These are phyloP conservation scores for Crithidia mellificae DNA, from an alignment of 208 protist species.

Conservation along the genomic window DNA sequence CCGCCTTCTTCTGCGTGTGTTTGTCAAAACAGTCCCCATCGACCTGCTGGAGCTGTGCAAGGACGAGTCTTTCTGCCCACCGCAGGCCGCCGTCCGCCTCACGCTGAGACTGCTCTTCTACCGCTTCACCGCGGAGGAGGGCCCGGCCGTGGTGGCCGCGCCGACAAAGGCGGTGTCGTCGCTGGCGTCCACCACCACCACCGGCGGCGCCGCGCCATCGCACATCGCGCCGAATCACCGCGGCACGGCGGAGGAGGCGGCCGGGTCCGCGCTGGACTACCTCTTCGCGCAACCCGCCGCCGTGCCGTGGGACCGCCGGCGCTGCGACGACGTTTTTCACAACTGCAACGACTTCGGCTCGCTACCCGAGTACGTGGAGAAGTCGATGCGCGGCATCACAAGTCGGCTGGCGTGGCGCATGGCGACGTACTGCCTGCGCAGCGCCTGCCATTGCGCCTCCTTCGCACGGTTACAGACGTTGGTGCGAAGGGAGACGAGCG, in stretches of 20 bases:
- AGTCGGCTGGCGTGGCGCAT: slow-evolving; percentile 23
- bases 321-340: slow-evolving; percentile 22
- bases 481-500: slow-evolving; percentile 15
- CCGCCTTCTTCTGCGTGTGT: slow-evolving; percentile 44
- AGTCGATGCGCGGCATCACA: slow-evolving; percentile 20
- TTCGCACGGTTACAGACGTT: slow-evolving; percentile 17
- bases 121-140: slow-evolving; percentile 31
- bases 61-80: slow-evolving; percentile 38
- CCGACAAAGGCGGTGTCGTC: not conserved
- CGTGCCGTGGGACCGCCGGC: slow-evolving; percentile 22
- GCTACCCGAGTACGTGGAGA: slow-evolving; percentile 17
- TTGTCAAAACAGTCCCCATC: slow-evolving; percentile 60
- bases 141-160: not conserved
- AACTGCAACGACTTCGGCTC: slow-evolving; percentile 16
- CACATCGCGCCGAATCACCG: slow-evolving; percentile 9
- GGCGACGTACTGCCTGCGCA: slow-evolving; percentile 29
- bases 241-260: slow-evolving; percentile 11
- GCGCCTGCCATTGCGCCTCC: slow-evolving; percentile 15
- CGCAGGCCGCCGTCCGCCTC: slow-evolving; percentile 39
- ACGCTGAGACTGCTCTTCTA: slow-evolving; percentile 49
- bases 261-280: slow-evolving; percentile 2
- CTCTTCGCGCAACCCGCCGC: slow-evolving; percentile 28
- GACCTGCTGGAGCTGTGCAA: slow-evolving; percentile 45
- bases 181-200: too few relatives aligned
- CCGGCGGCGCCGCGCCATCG: not conserved